Conservation (phyloP, 768 basidiomycete genomes). For the Lanmaoa rubissima region DNA sequence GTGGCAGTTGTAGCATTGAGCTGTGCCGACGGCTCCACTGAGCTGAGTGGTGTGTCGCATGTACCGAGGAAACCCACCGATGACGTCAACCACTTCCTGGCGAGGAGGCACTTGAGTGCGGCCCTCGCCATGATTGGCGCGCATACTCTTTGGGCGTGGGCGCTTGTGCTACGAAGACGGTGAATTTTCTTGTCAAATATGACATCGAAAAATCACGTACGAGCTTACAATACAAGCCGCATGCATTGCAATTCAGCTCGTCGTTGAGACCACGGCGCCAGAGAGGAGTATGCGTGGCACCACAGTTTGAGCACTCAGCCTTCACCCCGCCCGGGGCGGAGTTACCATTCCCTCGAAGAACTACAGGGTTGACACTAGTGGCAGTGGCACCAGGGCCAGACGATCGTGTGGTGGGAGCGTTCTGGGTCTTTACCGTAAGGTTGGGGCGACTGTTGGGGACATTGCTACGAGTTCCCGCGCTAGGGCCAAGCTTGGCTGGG, state of each 20-base stretch:
- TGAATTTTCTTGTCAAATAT: not conserved
- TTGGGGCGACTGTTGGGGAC: constrained; percentile 49
- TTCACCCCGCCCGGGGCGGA: constrained; percentile 60
- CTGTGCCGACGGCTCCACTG: constrained; percentile 40
- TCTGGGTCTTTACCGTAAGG: constrained; percentile 61
- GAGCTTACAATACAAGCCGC: constrained; percentile 84
- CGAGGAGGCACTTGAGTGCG: constrained; percentile 62
- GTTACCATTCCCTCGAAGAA: constrained; percentile 33
- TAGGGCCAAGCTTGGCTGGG: constrained; percentile 56
- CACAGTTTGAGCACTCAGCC: constrained; percentile 86
- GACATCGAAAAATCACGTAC: constrained; percentile 40
- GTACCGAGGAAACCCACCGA: constrained; percentile 49
- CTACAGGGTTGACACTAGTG: constrained; percentile 51
- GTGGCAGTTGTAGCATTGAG: constrained; percentile 89
- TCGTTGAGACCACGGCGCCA: constrained; percentile 87
- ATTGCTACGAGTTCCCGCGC: constrained; percentile 48
- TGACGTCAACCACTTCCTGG: constrained; percentile 70
- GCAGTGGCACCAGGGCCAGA: constrained; percentile 66
- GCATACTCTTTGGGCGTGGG: constrained; percentile 86
- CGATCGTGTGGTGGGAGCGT: constrained; percentile 43
- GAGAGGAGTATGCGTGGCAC: constrained; percentile 83
- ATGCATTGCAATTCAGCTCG: constrained; percentile 87
- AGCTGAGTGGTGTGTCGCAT: constrained; percentile 30
- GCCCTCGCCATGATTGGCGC: constrained; percentile 70
- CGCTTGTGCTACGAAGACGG: constrained; percentile 64